Evolutionary conservation across 495 filamentous ascomycete species (phyloP).

Genomic region (Penicillium parvum): DNA sequence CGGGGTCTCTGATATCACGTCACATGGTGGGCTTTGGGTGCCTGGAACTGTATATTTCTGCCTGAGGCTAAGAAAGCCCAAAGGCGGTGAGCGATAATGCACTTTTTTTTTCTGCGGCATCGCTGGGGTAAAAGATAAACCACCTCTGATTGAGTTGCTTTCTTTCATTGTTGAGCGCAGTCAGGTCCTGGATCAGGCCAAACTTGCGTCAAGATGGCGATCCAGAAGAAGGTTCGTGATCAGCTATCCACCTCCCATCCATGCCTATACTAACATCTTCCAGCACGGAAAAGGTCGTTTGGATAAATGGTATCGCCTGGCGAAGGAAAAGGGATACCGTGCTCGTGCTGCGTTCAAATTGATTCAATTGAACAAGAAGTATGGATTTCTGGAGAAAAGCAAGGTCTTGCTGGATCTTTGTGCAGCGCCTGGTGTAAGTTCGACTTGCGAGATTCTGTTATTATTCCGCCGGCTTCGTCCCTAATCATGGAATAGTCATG

Average conservation of each 20-base stretch:
- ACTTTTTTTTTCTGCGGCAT: constrained; percentile 24
- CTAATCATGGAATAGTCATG: constrained; percentile 62
- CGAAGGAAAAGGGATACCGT: constrained; percentile 97
- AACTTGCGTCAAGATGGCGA: constrained; percentile 63
- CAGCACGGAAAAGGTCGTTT: constrained; percentile 96
- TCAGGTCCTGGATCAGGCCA: constrained; percentile 25
- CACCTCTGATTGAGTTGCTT: constrained; percentile 10
- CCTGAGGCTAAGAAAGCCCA: constrained; percentile 23
- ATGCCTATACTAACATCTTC: constrained; percentile 19
- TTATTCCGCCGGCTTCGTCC: constrained; percentile 1
- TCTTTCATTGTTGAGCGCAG: constrained; percentile 13
- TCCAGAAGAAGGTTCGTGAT: constrained; percentile 89
- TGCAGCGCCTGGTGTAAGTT: constrained; percentile 84
- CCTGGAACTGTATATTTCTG: constrained; percentile 7
- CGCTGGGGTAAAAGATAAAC: constrained; percentile 19
- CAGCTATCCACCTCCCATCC: background rate
- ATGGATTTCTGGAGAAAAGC: constrained; percentile 94
- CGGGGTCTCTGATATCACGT: constrained; percentile 33
- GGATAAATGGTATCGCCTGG: constrained; percentile 95
- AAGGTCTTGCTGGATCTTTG: constrained; percentile 96
- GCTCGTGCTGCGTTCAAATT: constrained; percentile 97
- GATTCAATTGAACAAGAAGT: constrained; percentile 98
- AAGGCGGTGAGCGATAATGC: constrained; percentile 29
- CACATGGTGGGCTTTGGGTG: constrained; percentile 26
- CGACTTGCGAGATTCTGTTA: background rate